Conservation (phyloP, 805 yeast genomes). For the Myxozyma melibiosi region DNA sequence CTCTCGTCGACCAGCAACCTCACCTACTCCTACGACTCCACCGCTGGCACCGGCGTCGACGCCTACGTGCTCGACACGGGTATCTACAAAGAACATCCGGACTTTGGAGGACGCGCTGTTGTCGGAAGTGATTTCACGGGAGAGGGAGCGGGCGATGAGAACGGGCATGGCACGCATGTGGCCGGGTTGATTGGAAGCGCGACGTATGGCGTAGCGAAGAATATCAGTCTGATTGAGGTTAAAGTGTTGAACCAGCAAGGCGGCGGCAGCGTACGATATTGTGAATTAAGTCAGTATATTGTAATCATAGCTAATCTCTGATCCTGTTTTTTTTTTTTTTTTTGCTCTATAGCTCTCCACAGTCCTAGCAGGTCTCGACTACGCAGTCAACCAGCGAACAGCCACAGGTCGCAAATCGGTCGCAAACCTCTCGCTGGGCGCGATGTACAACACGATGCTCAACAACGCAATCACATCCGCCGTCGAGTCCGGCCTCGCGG, state of each 20-base stretch:
- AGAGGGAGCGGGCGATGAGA: slow-evolving; percentile 60
- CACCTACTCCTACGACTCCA: slow-evolving; percentile 35
- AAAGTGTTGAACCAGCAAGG: slow-evolving; percentile 73
- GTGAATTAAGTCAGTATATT: slow-evolving; percentile 55
- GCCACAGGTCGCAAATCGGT: slow-evolving; percentile 52
- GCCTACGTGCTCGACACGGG: slow-evolving; percentile 89
- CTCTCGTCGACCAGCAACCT: slow-evolving; percentile 39
- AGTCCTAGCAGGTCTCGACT: slow-evolving; percentile 45
- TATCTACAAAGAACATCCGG: slow-evolving; percentile 49
- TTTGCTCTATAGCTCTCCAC: slow-evolving; percentile 35
- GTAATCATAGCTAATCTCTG: slow-evolving; percentile 37
- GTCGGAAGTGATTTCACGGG: slow-evolving; percentile 52
- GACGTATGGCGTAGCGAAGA: slow-evolving; percentile 81
- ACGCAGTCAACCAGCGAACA: slow-evolving; percentile 39
- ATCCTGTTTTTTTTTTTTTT: slow-evolving; percentile 20
- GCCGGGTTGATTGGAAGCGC: slow-evolving; percentile 84
- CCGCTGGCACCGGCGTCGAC: slow-evolving; percentile 59
- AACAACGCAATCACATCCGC: slow-evolving; percentile 81
- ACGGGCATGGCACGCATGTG: slow-evolving; percentile 96
- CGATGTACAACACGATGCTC: slow-evolving; percentile 63
- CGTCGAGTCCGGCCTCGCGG: slow-evolving; percentile 61
- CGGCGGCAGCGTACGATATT: slow-evolving; percentile 51
- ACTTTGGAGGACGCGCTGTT: slow-evolving; percentile 49
- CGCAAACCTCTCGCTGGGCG: slow-evolving; percentile 81
- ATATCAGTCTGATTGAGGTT: slow-evolving; percentile 64